Conservation (phyloP, 306 rosid genomes). For the Lathyrus aphaca region DNA sequence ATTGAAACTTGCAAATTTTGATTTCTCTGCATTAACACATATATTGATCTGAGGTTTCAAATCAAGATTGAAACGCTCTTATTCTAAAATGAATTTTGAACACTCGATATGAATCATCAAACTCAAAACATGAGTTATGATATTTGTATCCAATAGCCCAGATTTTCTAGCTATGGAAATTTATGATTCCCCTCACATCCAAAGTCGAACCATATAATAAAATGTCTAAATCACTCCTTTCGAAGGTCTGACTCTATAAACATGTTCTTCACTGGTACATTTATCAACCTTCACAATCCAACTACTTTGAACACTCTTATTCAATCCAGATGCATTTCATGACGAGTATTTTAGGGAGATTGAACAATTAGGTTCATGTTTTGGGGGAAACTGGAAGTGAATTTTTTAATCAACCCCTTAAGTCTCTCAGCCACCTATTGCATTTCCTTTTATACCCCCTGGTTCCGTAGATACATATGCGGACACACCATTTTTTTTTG, state of each 20-base stretch:
- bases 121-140: no score
- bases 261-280: slow-evolving; percentile 92
- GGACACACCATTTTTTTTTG: no score
- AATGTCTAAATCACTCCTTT: slow-evolving; percentile 51
- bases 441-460: no score
- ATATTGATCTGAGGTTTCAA: background rate
- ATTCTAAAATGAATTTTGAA: background rate
- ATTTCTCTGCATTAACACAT: background rate
- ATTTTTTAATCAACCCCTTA: no score
- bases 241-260: slow-evolving; percentile 67
- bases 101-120: background rate
- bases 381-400: no score
- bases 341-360: no score
- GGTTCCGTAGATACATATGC: no score
- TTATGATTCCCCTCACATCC: no score
- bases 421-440: no score
- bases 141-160: background rate
- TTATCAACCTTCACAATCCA: slow-evolving; percentile 84
- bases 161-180: slow-evolving; percentile 10
- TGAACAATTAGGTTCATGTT: no score
- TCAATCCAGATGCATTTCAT: slow-evolving; percentile 35
- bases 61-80: background rate
- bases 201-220: no score
- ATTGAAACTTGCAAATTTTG: background rate
- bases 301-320: slow-evolving; percentile 44